Evolutionary conservation across 2,329 filamentous ascomycete genomes (phyloP).

Genomic region (Venturia oleaginea): DNA sequence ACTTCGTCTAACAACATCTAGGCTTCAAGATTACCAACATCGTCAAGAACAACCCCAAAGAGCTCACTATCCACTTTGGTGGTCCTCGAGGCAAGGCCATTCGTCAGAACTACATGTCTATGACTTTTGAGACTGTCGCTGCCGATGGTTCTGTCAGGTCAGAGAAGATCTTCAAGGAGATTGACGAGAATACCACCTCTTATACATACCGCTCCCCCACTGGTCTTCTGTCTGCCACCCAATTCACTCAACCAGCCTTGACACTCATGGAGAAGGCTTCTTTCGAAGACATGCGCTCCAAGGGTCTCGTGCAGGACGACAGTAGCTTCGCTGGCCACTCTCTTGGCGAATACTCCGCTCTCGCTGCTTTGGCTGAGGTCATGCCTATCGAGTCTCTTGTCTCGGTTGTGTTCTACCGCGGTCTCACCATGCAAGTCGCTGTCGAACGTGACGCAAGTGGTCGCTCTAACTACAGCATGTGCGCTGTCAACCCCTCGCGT

Average conservation of each 20-base stretch:
- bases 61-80: conserved; percentile 96
- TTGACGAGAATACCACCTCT: conserved; percentile 81
- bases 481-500: conserved; percentile 94
- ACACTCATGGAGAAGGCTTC: conserved; percentile 99
- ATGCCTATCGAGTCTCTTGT: conserved; percentile 99
- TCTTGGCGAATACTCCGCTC: conserved; percentile 92
- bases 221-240: conserved; percentile 88
- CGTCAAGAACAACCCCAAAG: conserved; percentile 98
- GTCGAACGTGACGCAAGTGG: conserved; percentile 91
- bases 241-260: conserved; percentile 95
- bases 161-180: conserved; percentile 99
- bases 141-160: conserved; percentile 90
- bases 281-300: conserved; percentile 97
- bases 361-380: conserved; percentile 91
- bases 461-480: conserved; percentile 98
- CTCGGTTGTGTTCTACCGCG: conserved; percentile 98
- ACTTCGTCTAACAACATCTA: conserved; percentile 25
- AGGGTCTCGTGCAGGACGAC: conserved; percentile 90
- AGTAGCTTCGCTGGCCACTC: conserved; percentile 98
- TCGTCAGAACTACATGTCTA: conserved; percentile 97
- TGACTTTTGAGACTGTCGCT: conserved; percentile 98
- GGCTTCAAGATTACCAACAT: conserved; percentile 97
- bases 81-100: conserved; percentile 95
- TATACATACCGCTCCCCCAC: conserved; percentile 97
- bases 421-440: conserved; percentile 97